A percentile compares a stretch with the other conserved stretches of the same genome.
Conservation (phyloP, 2,329 filamentous ascomycete species). For the Cladorrhinum sp. region DNA sequence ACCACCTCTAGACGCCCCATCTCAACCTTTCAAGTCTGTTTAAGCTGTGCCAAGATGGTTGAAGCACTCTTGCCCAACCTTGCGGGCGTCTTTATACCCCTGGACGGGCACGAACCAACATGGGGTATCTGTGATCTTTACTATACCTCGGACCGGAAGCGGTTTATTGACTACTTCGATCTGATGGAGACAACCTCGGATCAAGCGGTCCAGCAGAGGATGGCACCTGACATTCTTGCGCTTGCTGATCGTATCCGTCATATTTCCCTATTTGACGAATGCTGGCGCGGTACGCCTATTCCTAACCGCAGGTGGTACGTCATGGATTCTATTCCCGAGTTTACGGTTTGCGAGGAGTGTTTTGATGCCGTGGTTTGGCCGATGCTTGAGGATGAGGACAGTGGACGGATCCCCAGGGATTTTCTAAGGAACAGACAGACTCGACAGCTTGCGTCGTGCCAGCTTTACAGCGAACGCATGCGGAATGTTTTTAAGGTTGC, state of each 20-base stretch:
- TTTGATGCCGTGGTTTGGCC: slow-evolving; percentile 78
- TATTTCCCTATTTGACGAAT: slow-evolving; percentile 59
- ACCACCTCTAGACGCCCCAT: slow-evolving; percentile 62
- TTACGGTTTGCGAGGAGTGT: slow-evolving; percentile 85
- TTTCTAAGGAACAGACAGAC: slow-evolving; percentile 62
- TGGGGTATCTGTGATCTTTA: slow-evolving; percentile 67
- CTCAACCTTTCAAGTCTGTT: slow-evolving; percentile 71
- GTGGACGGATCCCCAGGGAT: slow-evolving; percentile 56
- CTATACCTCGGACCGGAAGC: slow-evolving; percentile 48
- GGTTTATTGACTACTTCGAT: slow-evolving; percentile 60
- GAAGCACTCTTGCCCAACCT: slow-evolving; percentile 72
- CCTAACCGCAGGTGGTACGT: slow-evolving; percentile 70
- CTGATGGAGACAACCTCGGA: slow-evolving; percentile 57
- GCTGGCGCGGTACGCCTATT: slow-evolving; percentile 60
- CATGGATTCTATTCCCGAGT: slow-evolving; percentile 69
- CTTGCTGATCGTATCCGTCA: slow-evolving; percentile 64
- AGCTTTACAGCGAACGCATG: slow-evolving; percentile 81
- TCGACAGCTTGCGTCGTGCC: slow-evolving; percentile 60
- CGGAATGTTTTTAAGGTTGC: slow-evolving; percentile 67
- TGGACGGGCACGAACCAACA: slow-evolving; percentile 46
- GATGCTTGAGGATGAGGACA: slow-evolving; percentile 47
- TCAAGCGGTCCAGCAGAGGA: slow-evolving; percentile 42
- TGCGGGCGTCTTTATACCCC: slow-evolving; percentile 60
- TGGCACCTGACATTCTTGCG: slow-evolving; percentile 54
- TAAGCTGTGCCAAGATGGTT: slow-evolving; percentile 68